phyloP scores from a whole-genome alignment of 1,284 basidiomycete species.

The Fomitopsis betulina region DNA sequence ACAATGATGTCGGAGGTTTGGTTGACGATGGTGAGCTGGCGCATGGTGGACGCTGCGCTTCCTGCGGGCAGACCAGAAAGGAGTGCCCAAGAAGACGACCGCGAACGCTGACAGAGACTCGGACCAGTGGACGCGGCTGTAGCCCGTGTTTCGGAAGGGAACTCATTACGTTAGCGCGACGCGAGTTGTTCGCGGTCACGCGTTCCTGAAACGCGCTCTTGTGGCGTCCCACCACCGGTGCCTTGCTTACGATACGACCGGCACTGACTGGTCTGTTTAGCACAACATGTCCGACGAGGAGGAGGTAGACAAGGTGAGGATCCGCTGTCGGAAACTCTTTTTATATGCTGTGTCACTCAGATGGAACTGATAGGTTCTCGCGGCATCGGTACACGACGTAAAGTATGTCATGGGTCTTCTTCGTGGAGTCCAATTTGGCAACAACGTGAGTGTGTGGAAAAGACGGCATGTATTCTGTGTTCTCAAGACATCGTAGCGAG shows the following conservation, averaged over 20 bases:
- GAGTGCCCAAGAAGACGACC: not conserved
- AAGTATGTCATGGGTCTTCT: conserved; percentile 71
- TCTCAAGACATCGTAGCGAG: conserved; percentile 48
- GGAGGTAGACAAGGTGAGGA: not conserved
- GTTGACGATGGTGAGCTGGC: conserved; percentile 17
- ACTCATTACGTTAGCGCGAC: not conserved
- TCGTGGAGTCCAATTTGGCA: conserved; percentile 73
- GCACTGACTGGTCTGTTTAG: too few species aligned
- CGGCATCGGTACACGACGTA: conserved; percentile 75
- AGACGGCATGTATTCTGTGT: conserved; percentile 7
- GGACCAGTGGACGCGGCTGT: not conserved
- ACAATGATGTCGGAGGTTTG: conserved; percentile 13
- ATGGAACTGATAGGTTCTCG: conserved; percentile 51
- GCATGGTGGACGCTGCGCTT: conserved; percentile 10
- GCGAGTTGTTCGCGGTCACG: not conserved
- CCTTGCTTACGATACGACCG: not conserved
- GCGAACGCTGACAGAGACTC: not conserved
- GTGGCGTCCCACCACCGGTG: not conserved
- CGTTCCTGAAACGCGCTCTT: not conserved
- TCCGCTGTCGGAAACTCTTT: too few species aligned
- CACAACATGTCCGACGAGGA: not conserved
- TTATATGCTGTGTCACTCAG: not conserved
- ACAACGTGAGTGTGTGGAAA: conserved; percentile 47
- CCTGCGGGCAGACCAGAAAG: not conserved
- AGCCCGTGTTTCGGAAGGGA: not conserved